These are phyloP conservation scores for Xenoacremonium recifei DNA, from an alignment of 2,329 filamentous ascomycete species.

Conservation along the genomic window DNA sequence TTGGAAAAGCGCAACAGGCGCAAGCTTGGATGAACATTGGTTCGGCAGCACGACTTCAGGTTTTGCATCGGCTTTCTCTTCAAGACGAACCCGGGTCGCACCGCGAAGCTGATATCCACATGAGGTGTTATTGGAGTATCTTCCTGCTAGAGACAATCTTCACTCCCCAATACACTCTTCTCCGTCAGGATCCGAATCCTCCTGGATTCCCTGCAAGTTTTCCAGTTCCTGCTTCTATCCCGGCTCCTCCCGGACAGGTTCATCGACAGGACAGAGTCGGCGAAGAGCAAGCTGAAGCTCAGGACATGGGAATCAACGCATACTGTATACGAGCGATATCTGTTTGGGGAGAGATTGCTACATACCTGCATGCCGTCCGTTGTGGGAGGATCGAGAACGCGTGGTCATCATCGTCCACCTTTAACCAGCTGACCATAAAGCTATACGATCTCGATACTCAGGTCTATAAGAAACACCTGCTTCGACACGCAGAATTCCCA, in stretches of 20 bases:
- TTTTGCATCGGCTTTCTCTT: not conserved
- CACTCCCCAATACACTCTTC: not conserved
- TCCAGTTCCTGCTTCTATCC: not conserved
- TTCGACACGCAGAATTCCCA: not conserved
- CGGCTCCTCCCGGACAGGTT: not conserved
- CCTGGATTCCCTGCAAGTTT: not conserved
- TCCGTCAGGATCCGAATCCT: not conserved
- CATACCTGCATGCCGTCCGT: not conserved
- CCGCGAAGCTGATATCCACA: not conserved
- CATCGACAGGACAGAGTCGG: not conserved
- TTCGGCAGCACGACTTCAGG: not conserved
- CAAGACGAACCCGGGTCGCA: not conserved
- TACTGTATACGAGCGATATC: not conserved
- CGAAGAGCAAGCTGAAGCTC: not conserved
- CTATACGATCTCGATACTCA: not conserved
- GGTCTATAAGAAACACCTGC: not conserved
- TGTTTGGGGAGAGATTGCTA: not conserved
- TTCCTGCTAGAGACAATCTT: constrained; percentile 1
- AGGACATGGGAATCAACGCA: not conserved
- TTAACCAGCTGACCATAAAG: not conserved
- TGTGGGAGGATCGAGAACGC: constrained; percentile 1
- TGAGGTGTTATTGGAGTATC: constrained; percentile 1
- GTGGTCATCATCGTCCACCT: not conserved
- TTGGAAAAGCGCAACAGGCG: no score
- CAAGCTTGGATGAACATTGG: constrained; percentile 1